Conservation (phyloP, 176 grass and related monocot species). For the Elaeis guineensis region DNA sequence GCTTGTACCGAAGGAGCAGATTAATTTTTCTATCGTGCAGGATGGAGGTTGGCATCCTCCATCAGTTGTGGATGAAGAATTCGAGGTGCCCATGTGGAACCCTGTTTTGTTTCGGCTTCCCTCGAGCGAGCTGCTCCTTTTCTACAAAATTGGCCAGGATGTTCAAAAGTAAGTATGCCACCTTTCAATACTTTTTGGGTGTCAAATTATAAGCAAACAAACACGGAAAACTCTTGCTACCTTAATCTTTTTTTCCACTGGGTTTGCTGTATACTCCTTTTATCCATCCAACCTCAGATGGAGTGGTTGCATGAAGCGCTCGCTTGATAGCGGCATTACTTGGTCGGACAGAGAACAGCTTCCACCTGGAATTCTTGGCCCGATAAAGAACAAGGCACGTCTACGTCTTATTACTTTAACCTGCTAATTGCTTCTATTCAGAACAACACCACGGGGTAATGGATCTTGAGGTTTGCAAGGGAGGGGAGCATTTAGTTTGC, state of each 20-base stretch:
- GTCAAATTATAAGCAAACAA: too few relatives aligned
- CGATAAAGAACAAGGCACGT: slow-evolving; percentile 90
- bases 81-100: slow-evolving; percentile 86
- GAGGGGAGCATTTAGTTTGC: too few relatives aligned
- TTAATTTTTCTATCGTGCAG: slow-evolving; percentile 20
- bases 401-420: too few relatives aligned
- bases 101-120: slow-evolving; percentile 92
- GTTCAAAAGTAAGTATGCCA: slow-evolving; percentile 42
- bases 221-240: neutral
- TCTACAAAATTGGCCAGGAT: slow-evolving; percentile 95
- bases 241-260: neutral
- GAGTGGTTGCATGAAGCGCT: slow-evolving; percentile 97
- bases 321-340: slow-evolving; percentile 56
- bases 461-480: too few relatives aligned
- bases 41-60: slow-evolving; percentile 67
- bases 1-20: too few relatives aligned
- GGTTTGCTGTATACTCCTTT: neutral
- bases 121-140: slow-evolving; percentile 75
- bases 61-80: slow-evolving; percentile 61
- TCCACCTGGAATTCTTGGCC: slow-evolving; percentile 89
- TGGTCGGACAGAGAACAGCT: slow-evolving; percentile 86
- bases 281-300: slow-evolving; percentile 33
- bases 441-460: too few relatives aligned
- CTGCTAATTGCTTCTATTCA: too few relatives aligned
- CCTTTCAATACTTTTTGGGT: too few relatives aligned